A percentile compares a stretch with the other conserved stretches of the same genome.
These are phyloP conservation scores for Tricholoma hemisulphureum DNA, from an alignment of 768 basidiomycete species.

Conservation along the genomic window DNA sequence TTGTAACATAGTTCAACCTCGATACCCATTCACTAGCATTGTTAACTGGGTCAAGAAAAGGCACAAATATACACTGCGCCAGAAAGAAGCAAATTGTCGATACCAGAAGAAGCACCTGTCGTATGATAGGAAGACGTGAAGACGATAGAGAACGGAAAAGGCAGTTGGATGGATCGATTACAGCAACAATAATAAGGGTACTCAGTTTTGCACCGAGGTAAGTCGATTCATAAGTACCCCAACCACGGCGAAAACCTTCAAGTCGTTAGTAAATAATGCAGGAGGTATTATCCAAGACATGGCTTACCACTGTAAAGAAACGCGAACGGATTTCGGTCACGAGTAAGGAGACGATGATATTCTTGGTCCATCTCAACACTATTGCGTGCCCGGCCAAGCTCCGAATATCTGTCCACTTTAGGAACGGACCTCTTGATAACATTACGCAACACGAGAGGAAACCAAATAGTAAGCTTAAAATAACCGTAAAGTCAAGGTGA, in stretches of 20 bases:
- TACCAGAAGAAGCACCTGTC: conserved; percentile 59
- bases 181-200: conserved; percentile 60
- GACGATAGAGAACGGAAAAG: conserved; percentile 57
- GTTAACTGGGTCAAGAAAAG: conserved; percentile 68
- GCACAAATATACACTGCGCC: conserved; percentile 56
- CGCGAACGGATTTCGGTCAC: conserved; percentile 64
- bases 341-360: conserved; percentile 62
- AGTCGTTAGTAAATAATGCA: conserved; percentile 2
- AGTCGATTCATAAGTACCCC: conserved; percentile 64
- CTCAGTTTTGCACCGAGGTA: conserved; percentile 72
- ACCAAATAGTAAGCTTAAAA: conserved; percentile 65
- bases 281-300: background rate
- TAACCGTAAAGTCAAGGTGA: background rate
- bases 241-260: conserved; percentile 65
- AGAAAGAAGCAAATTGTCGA: conserved; percentile 60
- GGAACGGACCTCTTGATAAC: conserved; percentile 61
- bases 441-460: conserved; percentile 59
- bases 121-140: conserved; percentile 50
- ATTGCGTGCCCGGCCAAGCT: conserved; percentile 63
- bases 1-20: conserved; percentile 65
- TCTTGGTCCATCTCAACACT: conserved; percentile 61
- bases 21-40: conserved; percentile 79
- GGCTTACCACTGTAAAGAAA: conserved; percentile 69
- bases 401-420: conserved; percentile 63
- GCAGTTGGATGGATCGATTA: conserved; percentile 73